Evolutionary conservation across 106 monocot genomes (phyloP), one percentile per base, ranked within the genome.

Genomic region (Acanthochlamys bracteata): DNA sequence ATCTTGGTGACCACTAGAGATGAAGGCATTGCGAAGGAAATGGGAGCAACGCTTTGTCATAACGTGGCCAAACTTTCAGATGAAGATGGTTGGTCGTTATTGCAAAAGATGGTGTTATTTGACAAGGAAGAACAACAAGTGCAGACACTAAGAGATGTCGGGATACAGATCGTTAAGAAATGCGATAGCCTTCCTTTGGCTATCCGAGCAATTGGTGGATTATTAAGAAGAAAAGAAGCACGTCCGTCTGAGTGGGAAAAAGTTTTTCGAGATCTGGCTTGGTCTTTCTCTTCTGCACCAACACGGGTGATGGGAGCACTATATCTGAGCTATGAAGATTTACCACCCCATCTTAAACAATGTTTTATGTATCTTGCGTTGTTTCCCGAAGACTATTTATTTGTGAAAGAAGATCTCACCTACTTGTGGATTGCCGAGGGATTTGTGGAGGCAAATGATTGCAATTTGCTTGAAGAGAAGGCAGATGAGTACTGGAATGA

Each of bases 331-430:
- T 84, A 84, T 42, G 59, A 66, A 15, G 73, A 75, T 26, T 60
- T 84, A 39, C 64, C 67, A 10, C 23, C 53, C 7, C 52, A 75
- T 26, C 53, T 83, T 15, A 83, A 75, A 53, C 65, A 59, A 25
- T 83, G 78, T 27, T 79, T 83, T 49, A 46, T 83, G 7, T 79
- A 79, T 21, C 72, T 67, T 41, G 71, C 68, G 7, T 61, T 83
- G 41, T 75, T 71, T 57, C 74, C 73, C 2, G 46, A 41, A 22
- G 61, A 64, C 12, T 19, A 26, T 21, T 8, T 10, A n/a, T 15
- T 25, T 16, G 61, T 20, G 6, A 22, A 24, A 10, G 40, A 12
- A 0, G 11, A 12, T 15, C 25, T 79, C 20, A 39, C 55, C 9
- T 47, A 43, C 22, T 26, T 63, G 24, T 83, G 79, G 83, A 64